Evolutionary conservation across 345 rosid genomes (phyloP).

Genomic region (Durio zibethinus): DNA sequence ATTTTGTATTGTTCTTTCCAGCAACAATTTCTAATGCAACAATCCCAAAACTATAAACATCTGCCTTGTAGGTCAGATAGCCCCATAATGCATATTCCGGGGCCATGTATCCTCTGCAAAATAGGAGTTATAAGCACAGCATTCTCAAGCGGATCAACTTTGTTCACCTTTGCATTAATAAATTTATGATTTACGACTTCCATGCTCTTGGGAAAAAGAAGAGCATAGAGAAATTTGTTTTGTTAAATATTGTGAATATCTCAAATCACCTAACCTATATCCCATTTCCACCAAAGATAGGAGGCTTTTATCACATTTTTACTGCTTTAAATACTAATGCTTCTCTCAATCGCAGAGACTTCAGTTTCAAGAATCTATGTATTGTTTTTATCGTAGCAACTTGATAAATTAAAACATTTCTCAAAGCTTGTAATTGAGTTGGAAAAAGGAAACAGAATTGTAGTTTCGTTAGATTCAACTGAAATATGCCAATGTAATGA

Average conservation of each 20-base stretch:
- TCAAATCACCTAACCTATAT: neutral
- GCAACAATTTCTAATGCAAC: slow-evolving; percentile 52
- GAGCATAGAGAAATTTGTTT: too few species aligned
- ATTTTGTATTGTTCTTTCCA: slow-evolving; percentile 44
- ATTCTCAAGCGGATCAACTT: neutral
- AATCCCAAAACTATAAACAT: slow-evolving; percentile 59
- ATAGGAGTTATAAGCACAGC: neutral
- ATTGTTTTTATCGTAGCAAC: too few species aligned
- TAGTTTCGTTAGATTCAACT: slow-evolving; percentile 1
- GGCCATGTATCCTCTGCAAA: slow-evolving; percentile 52
- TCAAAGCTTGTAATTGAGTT: neutral
- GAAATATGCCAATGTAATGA: neutral
- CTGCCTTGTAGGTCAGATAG: slow-evolving; percentile 50
- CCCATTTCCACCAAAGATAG: too few species aligned
- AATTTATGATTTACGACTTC: neutral
- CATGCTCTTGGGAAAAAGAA: too few species aligned
- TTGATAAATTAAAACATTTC: neutral
- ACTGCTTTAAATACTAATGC: neutral
- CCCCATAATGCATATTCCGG: slow-evolving; percentile 69
- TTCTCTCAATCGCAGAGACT: neutral
- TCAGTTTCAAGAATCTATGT: neutral
- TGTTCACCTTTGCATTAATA: neutral
- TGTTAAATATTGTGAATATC: too few species aligned
- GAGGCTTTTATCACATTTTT: neutral
- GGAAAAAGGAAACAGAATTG: neutral